Conservation (phyloP, 306 rosid genomes). For the Cyamopsis tetragonoloba region DNA sequence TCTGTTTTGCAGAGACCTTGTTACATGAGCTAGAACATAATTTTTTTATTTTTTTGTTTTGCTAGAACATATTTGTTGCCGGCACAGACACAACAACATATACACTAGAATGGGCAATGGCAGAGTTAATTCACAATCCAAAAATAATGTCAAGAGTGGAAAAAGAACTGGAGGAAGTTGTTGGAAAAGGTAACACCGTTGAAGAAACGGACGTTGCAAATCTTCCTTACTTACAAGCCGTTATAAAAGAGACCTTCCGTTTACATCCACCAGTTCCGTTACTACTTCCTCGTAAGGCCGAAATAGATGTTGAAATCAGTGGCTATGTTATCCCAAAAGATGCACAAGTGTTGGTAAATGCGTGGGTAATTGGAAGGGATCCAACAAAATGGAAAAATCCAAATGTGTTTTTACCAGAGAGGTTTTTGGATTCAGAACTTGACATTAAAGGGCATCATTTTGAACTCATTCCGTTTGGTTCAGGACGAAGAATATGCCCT, state of each 20-base stretch:
- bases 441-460: constrained; percentile 44
- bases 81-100: constrained; percentile 55
- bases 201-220: constrained; percentile 46
- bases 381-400: constrained; percentile 40
- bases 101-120: constrained; percentile 56
- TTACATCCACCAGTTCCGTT: constrained; percentile 44
- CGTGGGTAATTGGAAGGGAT: constrained; percentile 38
- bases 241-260: constrained; percentile 50
- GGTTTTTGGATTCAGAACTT: constrained; percentile 40
- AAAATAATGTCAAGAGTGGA: constrained; percentile 33
- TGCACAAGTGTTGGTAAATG: constrained; percentile 44
- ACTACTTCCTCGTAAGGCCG: constrained; percentile 49
- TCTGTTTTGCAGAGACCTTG: too few relatives aligned
- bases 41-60: neutral
- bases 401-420: constrained; percentile 39
- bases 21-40: too few relatives aligned
- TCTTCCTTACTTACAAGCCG: constrained; percentile 49
- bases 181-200: constrained; percentile 53
- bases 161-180: constrained; percentile 35
- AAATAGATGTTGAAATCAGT: constrained; percentile 28
- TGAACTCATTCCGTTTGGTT: constrained; percentile 52
- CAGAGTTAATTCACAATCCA: constrained; percentile 43
- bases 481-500: constrained; percentile 43
- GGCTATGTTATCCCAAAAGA: constrained; percentile 44
- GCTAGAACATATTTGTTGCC: constrained; percentile 47